These are phyloP conservation scores for Mrakia hoshinonis DNA, from an alignment of 768 basidiomycete species.

Conservation along the genomic window DNA sequence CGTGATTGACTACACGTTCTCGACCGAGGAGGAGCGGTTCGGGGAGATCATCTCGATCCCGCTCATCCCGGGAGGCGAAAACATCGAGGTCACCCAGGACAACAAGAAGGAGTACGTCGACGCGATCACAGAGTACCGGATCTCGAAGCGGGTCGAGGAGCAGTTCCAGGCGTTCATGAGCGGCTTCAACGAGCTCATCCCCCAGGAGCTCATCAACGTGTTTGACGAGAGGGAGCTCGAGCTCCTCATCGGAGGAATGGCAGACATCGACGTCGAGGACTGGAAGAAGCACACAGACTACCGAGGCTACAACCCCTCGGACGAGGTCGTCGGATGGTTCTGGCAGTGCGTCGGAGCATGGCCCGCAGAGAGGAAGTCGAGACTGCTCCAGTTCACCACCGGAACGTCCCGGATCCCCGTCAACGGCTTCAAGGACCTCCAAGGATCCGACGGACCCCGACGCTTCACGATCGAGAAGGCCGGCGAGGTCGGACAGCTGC, in stretches of 20 bases:
- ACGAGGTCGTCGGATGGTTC: slow-evolving; percentile 85
- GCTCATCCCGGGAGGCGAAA: slow-evolving; percentile 76
- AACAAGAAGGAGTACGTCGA: slow-evolving; percentile 99
- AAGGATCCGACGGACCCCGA: slow-evolving; percentile 93
- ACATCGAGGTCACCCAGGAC: slow-evolving; percentile 82
- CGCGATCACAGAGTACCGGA: slow-evolving; percentile 88
- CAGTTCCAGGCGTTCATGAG: slow-evolving; percentile 99
- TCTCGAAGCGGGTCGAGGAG: slow-evolving; percentile 92
- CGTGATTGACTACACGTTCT: slow-evolving; percentile 95
- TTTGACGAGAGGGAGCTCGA: slow-evolving; percentile 98
- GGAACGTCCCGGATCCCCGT: slow-evolving; percentile 95
- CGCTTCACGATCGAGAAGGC: slow-evolving; percentile 98
- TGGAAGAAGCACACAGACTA: slow-evolving; percentile 99
- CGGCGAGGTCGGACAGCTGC: slow-evolving; percentile 89
- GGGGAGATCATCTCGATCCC: slow-evolving; percentile 97
- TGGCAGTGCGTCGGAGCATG: slow-evolving; percentile 97
- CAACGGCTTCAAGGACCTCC: slow-evolving; percentile 96
- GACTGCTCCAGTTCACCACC: slow-evolving; percentile 79
- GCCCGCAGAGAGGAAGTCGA: slow-evolving; percentile 97
- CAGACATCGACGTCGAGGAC: slow-evolving; percentile 98
- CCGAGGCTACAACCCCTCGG: slow-evolving; percentile 40
- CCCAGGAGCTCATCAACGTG: slow-evolving; percentile 93
- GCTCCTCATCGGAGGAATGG: slow-evolving; percentile 96
- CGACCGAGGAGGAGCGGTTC: slow-evolving; percentile 92
- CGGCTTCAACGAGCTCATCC: slow-evolving; percentile 99